phyloP scores from a whole-genome alignment of 257 asterid species.

The Nicotiana knightiana region DNA sequence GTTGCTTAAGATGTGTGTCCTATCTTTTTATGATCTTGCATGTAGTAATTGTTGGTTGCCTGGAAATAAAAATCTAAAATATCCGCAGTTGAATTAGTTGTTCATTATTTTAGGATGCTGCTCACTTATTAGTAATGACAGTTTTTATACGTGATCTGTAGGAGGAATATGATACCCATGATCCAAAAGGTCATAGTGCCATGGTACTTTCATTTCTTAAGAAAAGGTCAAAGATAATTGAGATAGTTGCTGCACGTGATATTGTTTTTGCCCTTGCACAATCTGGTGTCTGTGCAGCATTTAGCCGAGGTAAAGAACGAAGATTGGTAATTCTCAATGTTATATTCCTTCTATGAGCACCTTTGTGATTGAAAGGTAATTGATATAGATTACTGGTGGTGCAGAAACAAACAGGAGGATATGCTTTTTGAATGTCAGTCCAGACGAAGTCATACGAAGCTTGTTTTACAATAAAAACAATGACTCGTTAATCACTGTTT shows the following conservation, averaged over 20 bases:
- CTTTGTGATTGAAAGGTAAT: background rate
- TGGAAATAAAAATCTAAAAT: background rate
- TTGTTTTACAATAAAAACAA: constrained; percentile 94
- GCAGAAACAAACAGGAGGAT: constrained; percentile 90
- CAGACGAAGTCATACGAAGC: constrained; percentile 97
- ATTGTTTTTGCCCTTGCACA: constrained; percentile 98
- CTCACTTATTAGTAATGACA: background rate
- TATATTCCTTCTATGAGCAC: background rate
- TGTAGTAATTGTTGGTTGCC: background rate
- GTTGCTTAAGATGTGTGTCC: background rate
- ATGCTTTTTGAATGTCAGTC: constrained; percentile 92
- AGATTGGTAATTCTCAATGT: background rate
- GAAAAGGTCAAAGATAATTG: constrained; percentile 88
- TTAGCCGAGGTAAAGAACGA: constrained; percentile 68
- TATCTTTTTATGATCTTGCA: background rate
- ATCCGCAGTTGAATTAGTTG: background rate
- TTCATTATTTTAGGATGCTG: background rate
- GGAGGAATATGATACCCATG: constrained; percentile 99
- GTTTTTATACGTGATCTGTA: constrained; percentile 20
- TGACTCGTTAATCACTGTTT: constrained; percentile 94
- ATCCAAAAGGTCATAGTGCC: constrained; percentile 74
- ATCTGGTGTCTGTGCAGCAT: constrained; percentile 98
- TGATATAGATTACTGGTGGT: constrained; percentile 21
- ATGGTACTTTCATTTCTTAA: constrained; percentile 73
- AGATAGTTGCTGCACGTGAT: constrained; percentile 96